These are phyloP conservation scores for Tylopilus sp. DNA, from an alignment of 768 basidiomycete species.

Conservation along the genomic window DNA sequence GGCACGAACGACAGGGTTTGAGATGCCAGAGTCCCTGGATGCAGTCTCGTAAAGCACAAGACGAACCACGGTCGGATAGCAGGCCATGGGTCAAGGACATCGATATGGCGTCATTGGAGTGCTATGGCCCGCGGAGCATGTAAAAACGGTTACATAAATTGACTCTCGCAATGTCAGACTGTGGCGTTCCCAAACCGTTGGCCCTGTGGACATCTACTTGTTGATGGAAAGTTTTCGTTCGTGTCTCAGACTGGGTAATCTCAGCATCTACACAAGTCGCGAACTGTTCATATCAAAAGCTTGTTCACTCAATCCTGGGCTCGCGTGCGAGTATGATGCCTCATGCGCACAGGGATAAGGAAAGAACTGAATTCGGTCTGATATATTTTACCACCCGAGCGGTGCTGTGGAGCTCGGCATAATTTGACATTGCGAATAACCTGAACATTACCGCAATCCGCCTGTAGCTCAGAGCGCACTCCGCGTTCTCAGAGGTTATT, in stretches of 20 bases:
- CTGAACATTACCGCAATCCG: no score
- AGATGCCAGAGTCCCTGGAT: slow-evolving; percentile 32
- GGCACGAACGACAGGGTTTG: slow-evolving; percentile 40
- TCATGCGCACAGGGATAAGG: slow-evolving; percentile 9
- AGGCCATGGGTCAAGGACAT: neutral
- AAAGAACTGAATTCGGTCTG: slow-evolving; percentile 6
- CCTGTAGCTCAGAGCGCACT: slow-evolving; percentile 19
- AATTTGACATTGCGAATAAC: no score
- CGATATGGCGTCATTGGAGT: slow-evolving; percentile 13
- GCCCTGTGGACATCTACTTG: slow-evolving; percentile 2
- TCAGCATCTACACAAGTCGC: neutral
- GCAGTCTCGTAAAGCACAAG: slow-evolving; percentile 23
- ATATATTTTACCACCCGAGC: neutral
- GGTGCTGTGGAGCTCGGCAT: neutral
- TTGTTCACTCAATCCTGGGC: slow-evolving; percentile 14
- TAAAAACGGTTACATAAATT: slow-evolving; percentile 18
- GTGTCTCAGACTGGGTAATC: slow-evolving; percentile 2
- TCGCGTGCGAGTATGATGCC: slow-evolving; percentile 11
- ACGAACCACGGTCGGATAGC: neutral
- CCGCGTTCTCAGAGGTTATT: slow-evolving; percentile 17
- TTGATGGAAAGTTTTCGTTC: slow-evolving; percentile 2
- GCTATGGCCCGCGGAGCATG: slow-evolving; percentile 18
- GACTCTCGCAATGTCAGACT: slow-evolving; percentile 3
- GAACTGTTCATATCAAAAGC: slow-evolving; percentile 18
- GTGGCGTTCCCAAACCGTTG: slow-evolving; percentile 16